Evolutionary conservation across 1,284 basidiomycete genomes (phyloP).

Genomic region (Sanguinoderma infundibulare): DNA sequence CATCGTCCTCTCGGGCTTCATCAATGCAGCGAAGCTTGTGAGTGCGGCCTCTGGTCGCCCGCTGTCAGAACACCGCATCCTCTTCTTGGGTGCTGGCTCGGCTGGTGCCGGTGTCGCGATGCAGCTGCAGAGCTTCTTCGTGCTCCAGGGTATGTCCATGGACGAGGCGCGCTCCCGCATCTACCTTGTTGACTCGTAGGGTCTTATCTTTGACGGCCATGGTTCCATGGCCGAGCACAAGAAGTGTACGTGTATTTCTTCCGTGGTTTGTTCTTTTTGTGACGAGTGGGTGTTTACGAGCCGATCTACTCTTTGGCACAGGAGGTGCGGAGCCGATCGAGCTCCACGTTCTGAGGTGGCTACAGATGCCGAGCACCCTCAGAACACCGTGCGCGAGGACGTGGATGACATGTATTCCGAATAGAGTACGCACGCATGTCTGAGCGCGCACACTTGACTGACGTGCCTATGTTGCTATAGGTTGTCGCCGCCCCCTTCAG

Average conservation of each 20-base stretch:
- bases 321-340: too few relatives aligned
- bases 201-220: slow-evolving; percentile 76
- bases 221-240: slow-evolving; percentile 84
- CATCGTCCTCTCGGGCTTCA: slow-evolving; percentile 90
- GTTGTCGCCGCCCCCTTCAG: too few relatives aligned
- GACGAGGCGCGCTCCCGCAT: slow-evolving; percentile 82
- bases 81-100: slow-evolving; percentile 91
- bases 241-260: slow-evolving; percentile 55
- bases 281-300: background rate
- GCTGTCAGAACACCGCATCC: slow-evolving; percentile 80
- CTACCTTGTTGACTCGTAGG: slow-evolving; percentile 88
- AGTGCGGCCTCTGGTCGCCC: slow-evolving; percentile 72
- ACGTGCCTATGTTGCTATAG: too few relatives aligned
- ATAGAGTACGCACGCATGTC: too few relatives aligned
- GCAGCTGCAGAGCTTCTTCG: slow-evolving; percentile 91
- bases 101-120: slow-evolving; percentile 90
- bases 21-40: slow-evolving; percentile 85
- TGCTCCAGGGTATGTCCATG: slow-evolving; percentile 72
- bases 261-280: background rate
- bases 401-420: too few relatives aligned
- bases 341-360: too few relatives aligned
- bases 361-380: too few relatives aligned
- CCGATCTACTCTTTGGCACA: too few relatives aligned
- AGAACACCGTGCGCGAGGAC: too few relatives aligned
- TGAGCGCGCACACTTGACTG: too few relatives aligned